A percentile compares a stretch with the other conserved stretches of the same genome.
These are phyloP conservation scores for Astragalus membranaceus DNA, from an alignment of 306 rosid species.

Conservation along the genomic window DNA sequence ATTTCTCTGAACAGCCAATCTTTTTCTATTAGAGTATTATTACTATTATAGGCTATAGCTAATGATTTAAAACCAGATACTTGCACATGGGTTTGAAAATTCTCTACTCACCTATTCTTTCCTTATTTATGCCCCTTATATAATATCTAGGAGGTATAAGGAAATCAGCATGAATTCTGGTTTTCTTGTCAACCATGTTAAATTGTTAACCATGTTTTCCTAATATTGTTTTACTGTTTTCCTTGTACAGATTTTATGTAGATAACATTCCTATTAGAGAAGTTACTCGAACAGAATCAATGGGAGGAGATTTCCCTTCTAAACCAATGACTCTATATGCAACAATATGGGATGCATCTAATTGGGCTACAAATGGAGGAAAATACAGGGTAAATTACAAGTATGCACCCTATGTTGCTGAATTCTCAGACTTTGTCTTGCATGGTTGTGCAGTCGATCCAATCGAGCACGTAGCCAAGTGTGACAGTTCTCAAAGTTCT, in stretches of 20 bases:
- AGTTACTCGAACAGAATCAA: slow-evolving; percentile 50
- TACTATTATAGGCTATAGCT: background rate
- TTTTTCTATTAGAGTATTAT: background rate
- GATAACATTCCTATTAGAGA: slow-evolving; percentile 81
- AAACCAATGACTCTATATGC: slow-evolving; percentile 95
- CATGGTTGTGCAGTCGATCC: slow-evolving; percentile 92
- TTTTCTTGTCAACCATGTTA: background rate
- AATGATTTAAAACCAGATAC: background rate
- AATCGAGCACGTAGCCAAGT: slow-evolving; percentile 39
- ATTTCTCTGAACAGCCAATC: background rate
- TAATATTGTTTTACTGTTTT: background rate
- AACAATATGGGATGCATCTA: slow-evolving; percentile 97
- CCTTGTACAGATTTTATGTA: slow-evolving; percentile 63
- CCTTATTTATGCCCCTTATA: no score
- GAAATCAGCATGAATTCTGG: background rate
- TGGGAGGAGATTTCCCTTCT: slow-evolving; percentile 87
- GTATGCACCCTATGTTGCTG: slow-evolving; percentile 70
- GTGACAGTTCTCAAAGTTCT: slow-evolving; percentile 36
- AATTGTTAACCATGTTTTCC: background rate
- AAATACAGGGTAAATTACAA: slow-evolving; percentile 88
- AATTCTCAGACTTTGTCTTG: slow-evolving; percentile 67
- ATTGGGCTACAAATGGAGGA: slow-evolving; percentile 98
- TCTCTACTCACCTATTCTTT: no score
- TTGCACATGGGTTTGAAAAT: no score
- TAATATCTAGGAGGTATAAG: background rate